phyloP scores from a whole-genome alignment of 1,284 basidiomycete genomes.

The Puccinia coronata region DNA sequence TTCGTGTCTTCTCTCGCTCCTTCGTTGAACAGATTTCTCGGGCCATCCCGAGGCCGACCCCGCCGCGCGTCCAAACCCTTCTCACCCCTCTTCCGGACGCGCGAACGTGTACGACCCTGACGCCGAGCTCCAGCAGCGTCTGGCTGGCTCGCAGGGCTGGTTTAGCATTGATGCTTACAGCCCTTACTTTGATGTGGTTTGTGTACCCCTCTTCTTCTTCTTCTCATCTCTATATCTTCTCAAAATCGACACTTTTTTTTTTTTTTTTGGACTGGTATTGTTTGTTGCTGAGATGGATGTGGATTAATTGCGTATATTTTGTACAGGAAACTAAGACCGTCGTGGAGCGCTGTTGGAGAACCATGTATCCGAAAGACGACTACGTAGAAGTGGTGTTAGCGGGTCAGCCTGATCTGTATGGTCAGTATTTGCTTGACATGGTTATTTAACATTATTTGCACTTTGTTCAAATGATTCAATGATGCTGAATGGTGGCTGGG shows the following conservation, averaged over 20 bases:
- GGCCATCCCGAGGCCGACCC: neutral
- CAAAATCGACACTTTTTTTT: neutral
- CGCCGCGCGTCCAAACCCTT: too few relatives aligned
- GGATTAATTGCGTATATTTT: too few relatives aligned
- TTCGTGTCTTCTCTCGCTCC: too few relatives aligned
- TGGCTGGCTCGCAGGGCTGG: conserved; percentile 29
- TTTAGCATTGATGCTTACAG: conserved; percentile 45
- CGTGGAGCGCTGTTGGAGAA: conserved; percentile 59
- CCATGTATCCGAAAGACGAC: conserved; percentile 61
- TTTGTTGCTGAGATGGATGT: too few relatives aligned
- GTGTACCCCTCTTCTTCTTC: neutral
- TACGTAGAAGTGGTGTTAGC: conserved; percentile 61
- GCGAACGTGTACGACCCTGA: conserved; percentile 38
- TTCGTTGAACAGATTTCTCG: conserved; percentile 45
- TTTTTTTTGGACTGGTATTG: too few relatives aligned
- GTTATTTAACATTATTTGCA: too few relatives aligned
- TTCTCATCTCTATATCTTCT: neutral
- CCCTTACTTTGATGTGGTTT: conserved; percentile 45
- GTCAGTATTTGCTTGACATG: too few relatives aligned
- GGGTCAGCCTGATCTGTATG: conserved; percentile 62
- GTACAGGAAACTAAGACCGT: conserved; percentile 56
- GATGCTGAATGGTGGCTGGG: neutral
- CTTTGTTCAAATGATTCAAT: neutral
- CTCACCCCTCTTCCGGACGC: neutral
- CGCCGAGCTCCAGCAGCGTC: conserved; percentile 17